phyloP scores from a whole-genome alignment of 345 rosid species.

The sweet orange (Citrus sinensis) region DNA sequence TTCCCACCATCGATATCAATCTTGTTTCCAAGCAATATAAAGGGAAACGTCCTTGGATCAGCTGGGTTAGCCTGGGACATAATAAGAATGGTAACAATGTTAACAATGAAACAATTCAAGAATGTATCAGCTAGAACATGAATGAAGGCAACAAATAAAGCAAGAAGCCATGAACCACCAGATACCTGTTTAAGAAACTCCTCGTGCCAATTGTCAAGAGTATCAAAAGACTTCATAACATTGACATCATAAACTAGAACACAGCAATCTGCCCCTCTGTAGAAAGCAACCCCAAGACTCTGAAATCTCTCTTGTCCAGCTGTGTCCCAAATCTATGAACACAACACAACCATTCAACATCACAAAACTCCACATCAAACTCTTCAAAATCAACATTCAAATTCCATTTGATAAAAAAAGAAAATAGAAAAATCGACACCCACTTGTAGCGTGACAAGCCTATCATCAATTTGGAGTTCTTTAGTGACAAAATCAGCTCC shows the following conservation, averaged over 20 bases:
- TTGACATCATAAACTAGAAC: slow-evolving; percentile 92
- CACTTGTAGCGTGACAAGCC: slow-evolving; percentile 92
- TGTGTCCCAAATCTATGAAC: slow-evolving; percentile 90
- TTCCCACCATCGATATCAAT: slow-evolving; percentile 98
- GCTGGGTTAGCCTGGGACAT: slow-evolving; percentile 72
- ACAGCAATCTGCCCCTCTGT: slow-evolving; percentile 97
- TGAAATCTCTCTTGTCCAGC: slow-evolving; percentile 97
- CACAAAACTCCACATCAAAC: not conserved
- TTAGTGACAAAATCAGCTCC: slow-evolving; percentile 99
- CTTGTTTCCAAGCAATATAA: slow-evolving; percentile 93
- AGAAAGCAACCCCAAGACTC: slow-evolving; percentile 96
- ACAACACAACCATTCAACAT: not conserved
- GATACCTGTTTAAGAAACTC: slow-evolving; percentile 96
- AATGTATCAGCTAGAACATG: not conserved
- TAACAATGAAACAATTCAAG: slow-evolving; percentile 8
- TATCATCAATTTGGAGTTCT: slow-evolving; percentile 89
- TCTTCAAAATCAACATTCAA: not conserved
- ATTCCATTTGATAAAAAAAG: not conserved
- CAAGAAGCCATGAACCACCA: not conserved
- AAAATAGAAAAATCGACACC: not conserved
- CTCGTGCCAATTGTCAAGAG: slow-evolving; percentile 94
- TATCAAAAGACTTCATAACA: slow-evolving; percentile 79
- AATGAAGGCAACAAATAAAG: not conserved
- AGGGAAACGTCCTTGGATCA: slow-evolving; percentile 72
- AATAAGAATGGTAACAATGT: slow-evolving; percentile 16